Evolutionary conservation across 2,329 filamentous ascomycete genomes (phyloP).

Genomic region (Ilyonectria destructans): DNA sequence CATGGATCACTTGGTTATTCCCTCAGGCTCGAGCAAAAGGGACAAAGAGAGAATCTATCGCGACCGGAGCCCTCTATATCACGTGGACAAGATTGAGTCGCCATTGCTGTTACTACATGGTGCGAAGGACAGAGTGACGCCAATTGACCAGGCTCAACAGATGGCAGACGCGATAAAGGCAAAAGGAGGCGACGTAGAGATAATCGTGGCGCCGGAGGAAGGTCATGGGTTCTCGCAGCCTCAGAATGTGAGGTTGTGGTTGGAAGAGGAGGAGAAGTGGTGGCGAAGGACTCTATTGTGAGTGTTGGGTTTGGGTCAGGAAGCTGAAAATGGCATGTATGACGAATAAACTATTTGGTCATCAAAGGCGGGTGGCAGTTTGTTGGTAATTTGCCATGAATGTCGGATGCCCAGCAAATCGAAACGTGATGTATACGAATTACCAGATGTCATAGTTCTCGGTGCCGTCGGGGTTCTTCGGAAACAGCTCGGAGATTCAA

Average conservation of each 20-base stretch:
- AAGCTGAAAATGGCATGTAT: not conserved
- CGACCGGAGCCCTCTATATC: conserved; percentile 65
- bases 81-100: conserved; percentile 63
- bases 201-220: conserved; percentile 66
- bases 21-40: conserved; percentile 53
- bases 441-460: not conserved
- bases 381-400: not conserved
- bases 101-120: conserved; percentile 73
- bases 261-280: conserved; percentile 65
- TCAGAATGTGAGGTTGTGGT: conserved; percentile 56
- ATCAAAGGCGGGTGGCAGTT: not conserved
- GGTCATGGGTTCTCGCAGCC: conserved; percentile 66
- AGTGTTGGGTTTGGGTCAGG: conserved; percentile 1
- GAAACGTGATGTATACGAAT: not conserved
- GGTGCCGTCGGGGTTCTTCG: not conserved
- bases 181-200: conserved; percentile 61
- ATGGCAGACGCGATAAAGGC: conserved; percentile 64
- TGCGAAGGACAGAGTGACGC: conserved; percentile 70
- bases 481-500: too few species aligned
- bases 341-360: not conserved
- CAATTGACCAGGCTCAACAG: conserved; percentile 68
- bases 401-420: not conserved
- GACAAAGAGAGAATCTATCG: conserved; percentile 60
- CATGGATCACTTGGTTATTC: conserved; percentile 61
- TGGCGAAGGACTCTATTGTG: conserved; percentile 60